Conservation (phyloP, 805 yeast species). For the Candida caryicola region DNA sequence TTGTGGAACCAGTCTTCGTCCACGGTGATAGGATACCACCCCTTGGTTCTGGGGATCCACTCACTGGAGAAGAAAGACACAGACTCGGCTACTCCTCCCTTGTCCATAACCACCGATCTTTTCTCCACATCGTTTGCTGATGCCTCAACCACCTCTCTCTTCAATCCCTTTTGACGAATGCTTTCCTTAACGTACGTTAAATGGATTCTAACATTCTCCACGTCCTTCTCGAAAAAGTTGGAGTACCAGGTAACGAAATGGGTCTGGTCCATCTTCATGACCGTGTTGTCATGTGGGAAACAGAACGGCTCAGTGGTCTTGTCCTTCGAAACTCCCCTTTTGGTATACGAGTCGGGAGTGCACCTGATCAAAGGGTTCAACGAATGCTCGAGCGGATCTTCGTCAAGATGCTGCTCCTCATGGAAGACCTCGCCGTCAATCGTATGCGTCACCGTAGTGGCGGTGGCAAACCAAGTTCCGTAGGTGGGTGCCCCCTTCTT, state of each 20-base stretch:
- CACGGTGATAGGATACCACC: constrained; percentile 61
- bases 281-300: constrained; percentile 64
- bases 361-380: constrained; percentile 82
- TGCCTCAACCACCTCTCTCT: constrained; percentile 25
- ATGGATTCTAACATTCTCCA: constrained; percentile 63
- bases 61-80: constrained; percentile 64
- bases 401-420: constrained; percentile 57
- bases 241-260: constrained; percentile 84
- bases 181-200: constrained; percentile 62
- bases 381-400: constrained; percentile 68
- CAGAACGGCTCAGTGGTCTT: constrained; percentile 76
- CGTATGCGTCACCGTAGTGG: constrained; percentile 67
- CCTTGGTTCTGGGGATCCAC: constrained; percentile 63
- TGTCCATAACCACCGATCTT: constrained; percentile 35
- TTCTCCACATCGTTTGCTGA: constrained; percentile 8
- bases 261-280: constrained; percentile 56
- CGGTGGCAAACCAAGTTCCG: constrained; percentile 73
- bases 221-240: constrained; percentile 53
- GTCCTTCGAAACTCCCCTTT: constrained; percentile 59
- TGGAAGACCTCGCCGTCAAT: constrained; percentile 59
- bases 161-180: constrained; percentile 54
- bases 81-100: constrained; percentile 32
- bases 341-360: constrained; percentile 71
- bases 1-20: constrained; percentile 57
- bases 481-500: constrained; percentile 68